Conservation (phyloP, 768 basidiomycete species). For the Boletales sp. region DNA sequence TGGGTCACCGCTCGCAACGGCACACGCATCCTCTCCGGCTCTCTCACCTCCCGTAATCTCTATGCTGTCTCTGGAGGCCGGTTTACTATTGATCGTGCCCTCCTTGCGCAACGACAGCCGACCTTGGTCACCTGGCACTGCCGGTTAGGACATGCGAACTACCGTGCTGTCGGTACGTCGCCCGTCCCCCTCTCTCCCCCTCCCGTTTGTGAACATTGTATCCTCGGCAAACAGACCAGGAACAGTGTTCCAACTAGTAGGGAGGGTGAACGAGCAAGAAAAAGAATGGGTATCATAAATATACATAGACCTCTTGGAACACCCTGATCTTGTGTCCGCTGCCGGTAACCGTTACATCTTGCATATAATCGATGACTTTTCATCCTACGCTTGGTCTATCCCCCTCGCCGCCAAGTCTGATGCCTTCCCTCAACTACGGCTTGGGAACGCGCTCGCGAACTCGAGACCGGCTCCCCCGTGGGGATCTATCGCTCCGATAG, state of each 20-base stretch:
- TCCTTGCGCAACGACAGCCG: constrained; percentile 6
- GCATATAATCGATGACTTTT: constrained; percentile 7
- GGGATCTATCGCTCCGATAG: background rate
- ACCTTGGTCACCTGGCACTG: no score
- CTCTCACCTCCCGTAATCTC: background rate
- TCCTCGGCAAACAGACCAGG: constrained; percentile 40
- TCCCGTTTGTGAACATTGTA: constrained; percentile 33
- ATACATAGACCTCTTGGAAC: constrained; percentile 31
- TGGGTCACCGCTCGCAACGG: constrained; percentile 1
- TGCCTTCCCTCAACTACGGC: constrained; percentile 25
- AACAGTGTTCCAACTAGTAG: background rate
- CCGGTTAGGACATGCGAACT: constrained; percentile 16
- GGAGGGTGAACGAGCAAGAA: no score
- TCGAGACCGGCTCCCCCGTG: background rate
- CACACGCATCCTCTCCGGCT: background rate
- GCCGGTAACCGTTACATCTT: background rate
- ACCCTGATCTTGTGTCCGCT: background rate
- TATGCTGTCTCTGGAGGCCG: background rate
- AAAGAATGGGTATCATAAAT: constrained; percentile 10
- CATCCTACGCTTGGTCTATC: constrained; percentile 29
- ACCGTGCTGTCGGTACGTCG: no score
- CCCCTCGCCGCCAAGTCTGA: constrained; percentile 29
- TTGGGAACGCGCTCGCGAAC: constrained; percentile 24
- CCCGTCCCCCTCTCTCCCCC: no score
- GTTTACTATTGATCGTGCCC: constrained; percentile 13